phyloP scores from a whole-genome alignment of 768 basidiomycete species.

The Crassisporium funariophilum region DNA sequence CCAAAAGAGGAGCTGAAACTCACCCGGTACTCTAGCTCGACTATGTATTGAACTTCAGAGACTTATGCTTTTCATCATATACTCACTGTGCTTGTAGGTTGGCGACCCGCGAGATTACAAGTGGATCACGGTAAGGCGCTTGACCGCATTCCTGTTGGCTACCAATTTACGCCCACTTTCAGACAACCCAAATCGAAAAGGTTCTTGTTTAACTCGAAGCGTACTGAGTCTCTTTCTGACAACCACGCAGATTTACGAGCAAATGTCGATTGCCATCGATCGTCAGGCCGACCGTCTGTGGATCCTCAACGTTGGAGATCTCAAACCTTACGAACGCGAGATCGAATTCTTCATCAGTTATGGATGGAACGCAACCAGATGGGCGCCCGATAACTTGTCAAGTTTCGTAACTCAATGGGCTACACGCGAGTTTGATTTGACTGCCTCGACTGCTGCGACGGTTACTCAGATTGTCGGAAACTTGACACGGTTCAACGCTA shows the following conservation, averaged over 20 bases:
- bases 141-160: background rate
- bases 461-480: constrained; percentile 58
- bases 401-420: constrained; percentile 61
- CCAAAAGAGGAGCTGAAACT: too few species aligned
- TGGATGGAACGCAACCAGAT: constrained; percentile 61
- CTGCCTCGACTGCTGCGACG: constrained; percentile 36
- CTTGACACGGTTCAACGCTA: constrained; percentile 56
- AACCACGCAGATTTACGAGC: constrained; percentile 67
- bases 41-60: constrained; percentile 34
- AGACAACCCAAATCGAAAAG: constrained; percentile 59
- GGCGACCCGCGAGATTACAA: constrained; percentile 70
- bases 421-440: constrained; percentile 60
- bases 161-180: background rate
- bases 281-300: constrained; percentile 61
- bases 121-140: constrained; percentile 58
- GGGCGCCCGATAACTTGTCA: constrained; percentile 54
- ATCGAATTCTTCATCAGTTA: constrained; percentile 69
- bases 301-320: constrained; percentile 76
- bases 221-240: background rate
- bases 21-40: constrained; percentile 38
- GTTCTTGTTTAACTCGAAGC: constrained; percentile 20
- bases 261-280: constrained; percentile 66
- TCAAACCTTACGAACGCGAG: constrained; percentile 74
- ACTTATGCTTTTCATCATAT: background rate
- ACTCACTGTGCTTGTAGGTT: constrained; percentile 41